Base-by-base conservation (phyloP, 257 asterid species). In the Gynochthodes officinalis region DNA sequence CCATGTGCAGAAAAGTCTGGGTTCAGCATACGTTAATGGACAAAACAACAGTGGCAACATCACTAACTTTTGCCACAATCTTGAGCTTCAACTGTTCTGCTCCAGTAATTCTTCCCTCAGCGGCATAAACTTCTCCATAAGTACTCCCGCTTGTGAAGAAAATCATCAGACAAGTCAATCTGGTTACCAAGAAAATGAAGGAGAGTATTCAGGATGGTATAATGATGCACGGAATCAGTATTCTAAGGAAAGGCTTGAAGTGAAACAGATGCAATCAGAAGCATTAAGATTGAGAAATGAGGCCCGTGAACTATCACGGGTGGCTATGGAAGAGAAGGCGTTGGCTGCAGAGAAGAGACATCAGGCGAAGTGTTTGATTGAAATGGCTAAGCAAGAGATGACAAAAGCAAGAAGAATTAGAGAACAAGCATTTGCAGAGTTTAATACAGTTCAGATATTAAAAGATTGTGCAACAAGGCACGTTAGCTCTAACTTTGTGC, bases 381-480 rank as follows among this genome's bases (percentile, higher is more conserved):
- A 80, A 66, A 59, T 79, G 62, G 84, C 86, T 43, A 82, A 73
- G 40, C 76, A 73, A 40, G 86, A 82, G 14, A 79, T 82, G 84
- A 67, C 72, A 14, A 77, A 71, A 43, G 86, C 86, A 37, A 71
- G 62, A 46, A 76, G 59, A 39, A 82, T 82, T 42, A 79, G 68
- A 71, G 82, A 82, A 71, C 73, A 81, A 64, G 81, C 74, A 37
- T 37, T 77, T 19, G 68, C 49, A 9, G 79, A 74, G 28, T 74
- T 46, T 15, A 74, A 76, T 67, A 72, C 71, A 49, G 77, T 74
- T 35, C 71, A 76, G 63, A 33, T 71, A 14, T 33, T 72, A 3
- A 76, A 72, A 73, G 80, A 72, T 67, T 43, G 75, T 44, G 39
- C 74, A 33, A 69, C 75, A 71, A 66, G 72, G 64, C 75, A 58